phyloP scores from a whole-genome alignment of 768 basidiomycete genomes.

The Leccinum aurantiacum region DNA sequence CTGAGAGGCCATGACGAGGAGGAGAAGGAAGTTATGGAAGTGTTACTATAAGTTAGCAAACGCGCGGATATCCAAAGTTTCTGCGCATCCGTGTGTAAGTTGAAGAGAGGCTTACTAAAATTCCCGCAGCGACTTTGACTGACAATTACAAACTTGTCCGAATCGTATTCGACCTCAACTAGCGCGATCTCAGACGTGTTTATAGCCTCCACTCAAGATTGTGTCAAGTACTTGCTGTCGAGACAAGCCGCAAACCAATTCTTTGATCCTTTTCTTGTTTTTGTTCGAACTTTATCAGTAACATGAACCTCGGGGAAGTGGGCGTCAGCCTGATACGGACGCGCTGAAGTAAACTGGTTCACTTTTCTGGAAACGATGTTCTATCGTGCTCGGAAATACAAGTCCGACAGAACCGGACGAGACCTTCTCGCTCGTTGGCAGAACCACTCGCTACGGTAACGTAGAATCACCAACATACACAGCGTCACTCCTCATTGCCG shows the following conservation, averaged over 20 bases:
- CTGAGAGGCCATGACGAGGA: constrained; percentile 37
- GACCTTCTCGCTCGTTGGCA: background rate
- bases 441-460: too few relatives aligned
- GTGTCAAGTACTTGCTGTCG: background rate
- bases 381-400: background rate
- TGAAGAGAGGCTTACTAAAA: background rate
- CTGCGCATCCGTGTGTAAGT: constrained; percentile 21
- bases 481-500: too few relatives aligned
- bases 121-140: constrained; percentile 2
- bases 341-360: background rate
- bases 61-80: background rate
- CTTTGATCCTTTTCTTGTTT: background rate
- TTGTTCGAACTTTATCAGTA: background rate
- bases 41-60: constrained; percentile 23
- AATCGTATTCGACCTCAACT: background rate
- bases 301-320: background rate
- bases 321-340: background rate
- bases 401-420: background rate
- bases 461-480: too few relatives aligned
- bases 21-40: constrained; percentile 4
- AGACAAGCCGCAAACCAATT: background rate
- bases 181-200: too few relatives aligned
- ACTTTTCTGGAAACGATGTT: background rate
- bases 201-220: background rate
- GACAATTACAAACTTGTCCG: background rate